phyloP scores from a whole-genome alignment of 2,329 filamentous ascomycete species.

The Fusarium sp. region DNA sequence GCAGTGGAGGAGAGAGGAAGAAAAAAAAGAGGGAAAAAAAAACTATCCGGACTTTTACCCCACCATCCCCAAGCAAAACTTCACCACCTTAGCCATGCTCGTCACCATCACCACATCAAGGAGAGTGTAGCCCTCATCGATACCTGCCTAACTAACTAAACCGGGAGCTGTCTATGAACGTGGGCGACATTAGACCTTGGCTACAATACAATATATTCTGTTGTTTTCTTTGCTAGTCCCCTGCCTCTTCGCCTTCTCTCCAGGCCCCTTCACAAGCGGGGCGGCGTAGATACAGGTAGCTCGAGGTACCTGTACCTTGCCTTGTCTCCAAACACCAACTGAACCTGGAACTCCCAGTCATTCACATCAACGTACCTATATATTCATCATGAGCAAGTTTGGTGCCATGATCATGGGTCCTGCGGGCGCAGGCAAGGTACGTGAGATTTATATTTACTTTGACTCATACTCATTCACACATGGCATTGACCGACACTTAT shows the following conservation, averaged over 20 bases:
- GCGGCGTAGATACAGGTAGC: constrained; percentile 32
- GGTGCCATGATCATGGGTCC: constrained; percentile 96
- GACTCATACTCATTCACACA: constrained; percentile 4
- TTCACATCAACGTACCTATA: constrained; percentile 4
- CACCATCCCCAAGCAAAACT: constrained; percentile 34
- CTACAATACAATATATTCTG: neutral
- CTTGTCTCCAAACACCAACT: constrained; percentile 28
- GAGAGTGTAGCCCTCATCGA: constrained; percentile 10
- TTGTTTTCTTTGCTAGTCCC: constrained; percentile 1
- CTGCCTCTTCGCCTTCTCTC: neutral
- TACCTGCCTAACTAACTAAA: constrained; percentile 2
- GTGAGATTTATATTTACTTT: constrained; percentile 34
- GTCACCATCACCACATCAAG: constrained; percentile 23
- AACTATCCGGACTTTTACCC: constrained; percentile 32
- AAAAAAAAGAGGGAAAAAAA: constrained; percentile 11
- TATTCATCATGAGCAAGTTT: constrained; percentile 82
- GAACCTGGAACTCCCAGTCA: neutral
- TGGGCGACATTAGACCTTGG: neutral
- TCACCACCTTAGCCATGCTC: constrained; percentile 10
- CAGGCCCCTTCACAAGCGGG: constrained; percentile 20
- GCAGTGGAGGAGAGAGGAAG: constrained; percentile 7
- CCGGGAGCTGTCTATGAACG: neutral
- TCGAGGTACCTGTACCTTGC: constrained; percentile 14
- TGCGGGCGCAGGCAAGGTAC: constrained; percentile 89
- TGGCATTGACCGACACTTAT: constrained; percentile 9